Evolutionary conservation across 2,329 filamentous ascomycete genomes (phyloP).

Genomic region (Gaeumannomyces sp.): DNA sequence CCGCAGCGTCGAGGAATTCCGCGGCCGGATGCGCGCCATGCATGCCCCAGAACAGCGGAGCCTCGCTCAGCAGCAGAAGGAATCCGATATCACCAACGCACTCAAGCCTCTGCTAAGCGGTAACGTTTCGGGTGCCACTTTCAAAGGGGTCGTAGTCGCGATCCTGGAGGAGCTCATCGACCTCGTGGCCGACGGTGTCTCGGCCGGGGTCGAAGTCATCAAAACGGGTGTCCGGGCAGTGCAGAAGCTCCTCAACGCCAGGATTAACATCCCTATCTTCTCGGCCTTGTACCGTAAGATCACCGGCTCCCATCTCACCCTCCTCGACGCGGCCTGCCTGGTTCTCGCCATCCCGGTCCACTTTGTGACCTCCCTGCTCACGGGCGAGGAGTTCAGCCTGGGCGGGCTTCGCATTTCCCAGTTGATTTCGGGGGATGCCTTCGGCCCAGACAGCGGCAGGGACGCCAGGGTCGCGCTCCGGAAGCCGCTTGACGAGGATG

Average conservation of each 20-base stretch:
- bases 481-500: neutral
- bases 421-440: neutral
- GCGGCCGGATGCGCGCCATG: neutral
- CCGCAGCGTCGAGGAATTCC: neutral
- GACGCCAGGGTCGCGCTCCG: neutral
- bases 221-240: conserved; percentile 8
- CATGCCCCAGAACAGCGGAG: no score
- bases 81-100: neutral
- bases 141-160: neutral
- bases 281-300: conserved; percentile 8
- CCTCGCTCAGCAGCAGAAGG: neutral
- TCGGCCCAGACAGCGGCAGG: neutral
- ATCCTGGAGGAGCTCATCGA: neutral
- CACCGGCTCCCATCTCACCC: neutral
- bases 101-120: neutral
- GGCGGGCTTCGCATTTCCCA: neutral
- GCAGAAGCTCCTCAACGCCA: conserved; percentile 12
- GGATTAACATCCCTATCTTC: conserved; percentile 14
- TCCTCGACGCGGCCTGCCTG: conserved; percentile 2
- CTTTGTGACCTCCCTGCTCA: neutral
- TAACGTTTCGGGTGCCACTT: neutral
- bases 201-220: neutral
- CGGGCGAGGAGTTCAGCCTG: neutral
- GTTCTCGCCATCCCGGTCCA: neutral
- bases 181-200: neutral